Evolutionary conservation across 2,329 filamentous ascomycete genomes (phyloP).

Genomic region (Penicillium sp.): DNA sequence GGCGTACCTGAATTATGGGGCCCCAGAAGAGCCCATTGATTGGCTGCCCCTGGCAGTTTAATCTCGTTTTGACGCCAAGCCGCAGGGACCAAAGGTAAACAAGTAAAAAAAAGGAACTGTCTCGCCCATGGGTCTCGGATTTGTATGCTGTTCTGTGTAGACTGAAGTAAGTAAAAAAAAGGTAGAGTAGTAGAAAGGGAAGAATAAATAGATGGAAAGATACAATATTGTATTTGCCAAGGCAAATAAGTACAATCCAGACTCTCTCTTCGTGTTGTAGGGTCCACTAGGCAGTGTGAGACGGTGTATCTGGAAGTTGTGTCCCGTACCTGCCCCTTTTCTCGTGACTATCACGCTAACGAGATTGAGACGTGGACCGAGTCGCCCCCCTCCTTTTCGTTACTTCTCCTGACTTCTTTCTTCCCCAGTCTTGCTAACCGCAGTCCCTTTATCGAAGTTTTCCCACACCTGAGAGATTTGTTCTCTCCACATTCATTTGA

Average conservation of each 20-base stretch:
- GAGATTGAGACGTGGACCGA: slow-evolving; percentile 13
- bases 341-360: slow-evolving; percentile 7
- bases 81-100: slow-evolving; percentile 17
- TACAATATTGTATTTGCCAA: slow-evolving; percentile 3
- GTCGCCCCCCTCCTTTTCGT: slow-evolving; percentile 16
- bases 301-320: slow-evolving; percentile 1
- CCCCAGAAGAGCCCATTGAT: slow-evolving; percentile 10
- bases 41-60: slow-evolving; percentile 24
- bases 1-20: slow-evolving; percentile 32
- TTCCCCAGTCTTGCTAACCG: slow-evolving; percentile 19
- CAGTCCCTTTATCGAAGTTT: slow-evolving; percentile 27
- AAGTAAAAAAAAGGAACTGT: slow-evolving; percentile 23
- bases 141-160: too few relatives aligned
- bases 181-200: background rate
- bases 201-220: background rate
- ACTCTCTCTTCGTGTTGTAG: background rate
- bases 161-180: slow-evolving; percentile 8
- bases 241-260: slow-evolving; percentile 1
- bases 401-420: slow-evolving; percentile 24
- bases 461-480: slow-evolving; percentile 42
- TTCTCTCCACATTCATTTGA: slow-evolving; percentile 44
- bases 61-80: slow-evolving; percentile 29
- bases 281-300: slow-evolving; percentile 12
- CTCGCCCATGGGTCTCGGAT: too few relatives aligned
- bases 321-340: slow-evolving; percentile 9